Conservation (phyloP, 495 filamentous ascomycete species). For the Podospora fimiseda region DNA sequence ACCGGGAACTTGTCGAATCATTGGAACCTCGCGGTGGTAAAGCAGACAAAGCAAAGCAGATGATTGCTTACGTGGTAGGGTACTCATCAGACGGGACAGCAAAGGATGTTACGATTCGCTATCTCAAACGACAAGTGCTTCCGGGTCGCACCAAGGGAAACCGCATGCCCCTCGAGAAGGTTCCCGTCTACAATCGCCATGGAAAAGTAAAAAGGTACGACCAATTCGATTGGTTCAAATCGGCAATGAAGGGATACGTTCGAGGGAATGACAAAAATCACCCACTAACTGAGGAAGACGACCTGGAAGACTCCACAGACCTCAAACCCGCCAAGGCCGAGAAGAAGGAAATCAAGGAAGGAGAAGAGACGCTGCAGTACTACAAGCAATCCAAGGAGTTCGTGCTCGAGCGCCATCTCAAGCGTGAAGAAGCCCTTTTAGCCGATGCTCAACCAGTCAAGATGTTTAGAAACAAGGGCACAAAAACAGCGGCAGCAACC, state of each 20-base stretch:
- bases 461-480: conserved; percentile 61
- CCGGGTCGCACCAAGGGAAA: conserved; percentile 89
- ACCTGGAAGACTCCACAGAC: conserved; percentile 69
- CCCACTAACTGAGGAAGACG: conserved; percentile 60
- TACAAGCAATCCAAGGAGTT: conserved; percentile 82
- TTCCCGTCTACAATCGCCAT: conserved; percentile 65
- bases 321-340: conserved; percentile 64
- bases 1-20: conserved; percentile 59
- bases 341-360: conserved; percentile 63
- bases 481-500: conserved; percentile 57
- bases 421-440: conserved; percentile 82
- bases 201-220: conserved; percentile 66
- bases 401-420: conserved; percentile 79
- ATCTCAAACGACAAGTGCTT: conserved; percentile 75
- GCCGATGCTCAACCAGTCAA: conserved; percentile 64
- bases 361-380: conserved; percentile 76
- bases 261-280: conserved; percentile 44
- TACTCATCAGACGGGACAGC: conserved; percentile 81
- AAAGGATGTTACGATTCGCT: conserved; percentile 91
- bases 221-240: conserved; percentile 81
- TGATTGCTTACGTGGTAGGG: conserved; percentile 86
- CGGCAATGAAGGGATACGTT: conserved; percentile 65
- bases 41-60: conserved; percentile 78
- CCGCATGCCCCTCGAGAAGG: conserved; percentile 67
- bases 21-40: conserved; percentile 79